Evolutionary conservation across 345 rosid species (phyloP), one percentile per base, ranked within the genome.

Genomic region (Camelina sativa): DNA sequence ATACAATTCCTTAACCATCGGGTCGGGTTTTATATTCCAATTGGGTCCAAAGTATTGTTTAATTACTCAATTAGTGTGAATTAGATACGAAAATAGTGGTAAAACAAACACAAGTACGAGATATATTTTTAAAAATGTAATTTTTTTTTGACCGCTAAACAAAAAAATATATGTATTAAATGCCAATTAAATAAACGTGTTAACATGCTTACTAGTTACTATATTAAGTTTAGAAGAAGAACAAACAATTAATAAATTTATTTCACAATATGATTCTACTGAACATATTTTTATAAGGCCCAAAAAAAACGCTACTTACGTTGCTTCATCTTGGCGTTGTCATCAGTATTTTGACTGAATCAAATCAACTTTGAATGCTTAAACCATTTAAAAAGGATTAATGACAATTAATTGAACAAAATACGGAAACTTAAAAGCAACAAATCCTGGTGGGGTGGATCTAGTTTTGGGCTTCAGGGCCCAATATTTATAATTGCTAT

Each of bases 1-100:
- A 48, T 83, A 82, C 62, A 9, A 74, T 51, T 58, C 66, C 11
- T 60, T 30, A 44, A 76, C 78, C 54, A 38, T 69, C 69, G 71
- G 35, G 60, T 53, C 67, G 77, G 62, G 82, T 62, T 52, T 16
- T 43, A 4, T 17, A 30, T 40, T 46, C 64, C 25, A 78, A 48
- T 32, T 62, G 79, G 81, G 54, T 53, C 60, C 34, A 54, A 40
- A 38, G 4, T 38, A 34, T 35, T 9, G 16, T 50, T 1, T 37
- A 20, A 62, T 28, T 28, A 28, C 30, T 28, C 30, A 28, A 4
- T 28, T 4, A 28, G 30, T 28, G 30, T 28, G 30, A 28, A 28
- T 28, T 28, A 28, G 4, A 28, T 3, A 28, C 30, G 30, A 28
- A 4, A 28, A 28, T 28, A 28, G 30, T 28, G 30, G 30, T 28